Evolutionary conservation across 2,329 filamentous ascomycete genomes (phyloP), one percentile per base, ranked within the genome.

Genomic region (Periglandula ipomoeae): DNA sequence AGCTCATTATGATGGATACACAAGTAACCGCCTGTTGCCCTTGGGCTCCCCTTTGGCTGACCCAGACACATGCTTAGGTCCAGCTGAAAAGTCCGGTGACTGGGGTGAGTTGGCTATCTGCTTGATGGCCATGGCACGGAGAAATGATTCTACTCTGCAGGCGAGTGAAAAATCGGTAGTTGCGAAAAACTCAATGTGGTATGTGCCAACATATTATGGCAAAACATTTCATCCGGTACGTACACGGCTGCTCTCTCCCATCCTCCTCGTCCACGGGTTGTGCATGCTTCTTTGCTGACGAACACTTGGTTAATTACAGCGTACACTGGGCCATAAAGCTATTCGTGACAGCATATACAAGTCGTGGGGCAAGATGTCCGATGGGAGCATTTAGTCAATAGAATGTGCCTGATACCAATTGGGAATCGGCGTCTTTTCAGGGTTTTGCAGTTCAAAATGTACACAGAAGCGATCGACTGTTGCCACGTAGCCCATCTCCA

Each of bases 141-240:
- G 58, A 23, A 55, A 57, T 17, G 61, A 72, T 46, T 65, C 68
- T 3, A 58, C 53, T 3, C 58, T 72, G 37, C 59, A 58, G 40
- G 56, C 52, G 39, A 61, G 62, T 3, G 50, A 57, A 8, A 59
- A 56, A 1, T 53, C 59, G 11, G 22, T 63, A 3, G 50, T 55
- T 23, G 50, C 56, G 6, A 49, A 62, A 46, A 65, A 65, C 40
- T 67, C 65, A 3, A 71, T 70, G 66, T 71, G 70, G 69, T 69
- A 69, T 56, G 68, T 71, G n/a, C 70, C 71, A 13, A 70, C 68
- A 26, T 72, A 67, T 49, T 72, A 70, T 46, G 70, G 67, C 39
- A 71, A 70, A 57, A 70, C 67, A 0, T 72, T 73, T 55, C 69
- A 73, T 56, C 70, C 70, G 39, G 64, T 66, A 61, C 47, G 63